Evolutionary conservation across 1,284 basidiomycete genomes (phyloP), one percentile per base, ranked within the genome.

Genomic region (Heterobasidion irregulare): DNA sequence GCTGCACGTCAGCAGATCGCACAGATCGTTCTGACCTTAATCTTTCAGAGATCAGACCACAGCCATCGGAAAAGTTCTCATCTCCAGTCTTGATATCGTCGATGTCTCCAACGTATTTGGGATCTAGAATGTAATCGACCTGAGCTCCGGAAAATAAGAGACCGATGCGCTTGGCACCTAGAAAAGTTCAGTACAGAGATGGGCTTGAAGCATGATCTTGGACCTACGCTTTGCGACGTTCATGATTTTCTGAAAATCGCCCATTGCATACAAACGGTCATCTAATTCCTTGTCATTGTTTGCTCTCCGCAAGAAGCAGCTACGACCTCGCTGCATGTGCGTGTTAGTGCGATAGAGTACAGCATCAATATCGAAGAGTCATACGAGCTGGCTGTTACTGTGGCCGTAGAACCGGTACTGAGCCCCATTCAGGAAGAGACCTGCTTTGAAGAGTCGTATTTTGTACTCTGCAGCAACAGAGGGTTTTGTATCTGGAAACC

Each of bases 401-500:
- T 86, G 83, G 57, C 81, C 79, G 58, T 83, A 84, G 62, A 85
- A 86, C 2, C 82, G 75, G 65, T 84, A 84, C 61, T 84, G 80
- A 0, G 75, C 66, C 1, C 72, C 74, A 58, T 86, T 84, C 58
- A 86, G 62, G 59, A 75, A 77, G 2, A 86, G 56, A 0, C 83
- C 83, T 0, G 70, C 67, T 57, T 74, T 76, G 66, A 84, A 71
- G 55, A 84, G 64, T 38, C 80, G 73, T 36, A 70, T 62, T 53
- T 84, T 78, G 59, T 86, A 85, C 10, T 84, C 81, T 50, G 74
- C 67, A 2, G 71, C 73, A 19, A 71, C 71, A 33, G 71, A 74
- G 32, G 78, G 68, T 52, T 70, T 72, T 47, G 66, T 70, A 55
- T 75, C 77, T 15, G 75, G 73, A 56, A 84, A 84, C 38, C 82